Evolutionary conservation across 768 basidiomycete species (phyloP), one percentile per base, ranked within the genome.

Genomic region (Gloeopeniophorella convolvens): DNA sequence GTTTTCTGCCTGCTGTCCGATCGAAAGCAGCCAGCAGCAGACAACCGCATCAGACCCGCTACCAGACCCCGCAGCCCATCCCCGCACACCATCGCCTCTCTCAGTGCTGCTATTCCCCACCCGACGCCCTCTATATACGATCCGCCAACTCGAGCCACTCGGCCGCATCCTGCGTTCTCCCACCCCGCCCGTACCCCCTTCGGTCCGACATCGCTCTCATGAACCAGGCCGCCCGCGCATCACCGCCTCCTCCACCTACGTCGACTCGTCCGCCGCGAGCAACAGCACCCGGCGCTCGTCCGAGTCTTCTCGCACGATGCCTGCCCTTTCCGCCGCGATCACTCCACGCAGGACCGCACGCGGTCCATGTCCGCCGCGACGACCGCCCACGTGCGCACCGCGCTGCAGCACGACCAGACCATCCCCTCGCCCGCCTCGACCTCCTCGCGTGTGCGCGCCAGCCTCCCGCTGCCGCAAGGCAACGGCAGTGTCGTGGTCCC

Each of bases 341-440:
- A 81, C 47, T 62, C 68, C 3, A 59, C 68, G 5, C 82, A 84
- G 57, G 86, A 89, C 68, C 80, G 89, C 24, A 71, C 87, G 41
- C 75, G 89, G 70, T 89, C 86, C 46, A 78, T 89, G 73, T 85
- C 85, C 26, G 78, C 83, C 12, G 70, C 78, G n/a, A 67, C 78
- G 10, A 65, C 68, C 24, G 62, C 62, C 60, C 79, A 55, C 61
- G 50, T 75, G 46, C 77, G 79, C 28, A 70, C 76, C n/a, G 61
- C 73, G 33, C 47, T 76, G 30, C 72, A 68, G 6, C 55, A 58
- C 40, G 67, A 24, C 59, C 62, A 21, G 57, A 15, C 30, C 62
- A 20, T 63, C 62, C 23, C 58, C 59, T 20, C 48, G 58, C 27
- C 67, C 57, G n/a, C 52, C 60, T 30, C 58, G 53, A 20, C 45